Base-by-base conservation (phyloP, 2,329 filamentous ascomycete genomes). In the Colletotrichum australisinense region DNA sequence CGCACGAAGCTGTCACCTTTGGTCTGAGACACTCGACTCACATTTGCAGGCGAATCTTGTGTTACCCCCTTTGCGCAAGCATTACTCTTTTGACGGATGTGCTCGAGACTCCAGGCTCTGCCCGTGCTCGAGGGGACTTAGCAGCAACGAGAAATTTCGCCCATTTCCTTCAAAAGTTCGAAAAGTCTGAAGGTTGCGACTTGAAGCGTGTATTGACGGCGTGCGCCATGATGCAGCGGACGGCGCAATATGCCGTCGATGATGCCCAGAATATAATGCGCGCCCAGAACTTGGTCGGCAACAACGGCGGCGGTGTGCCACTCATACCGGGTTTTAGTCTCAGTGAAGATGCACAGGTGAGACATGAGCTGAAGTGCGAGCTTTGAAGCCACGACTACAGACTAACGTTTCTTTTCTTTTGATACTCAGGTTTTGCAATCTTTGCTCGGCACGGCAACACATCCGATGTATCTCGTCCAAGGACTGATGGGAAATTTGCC, bases 391-490 rank as follows among this genome's bases (percentile, higher is more conserved):
- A 49, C 28, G 57, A 16, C 38, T 3, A 42, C 38, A 42, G 38
- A 42, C 42, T 55, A 22, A 30, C 26, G 8, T 12, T 57, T 56
- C 62, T 38, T 52, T 22, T n/a, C 3, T 22, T 57, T 56, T 65
- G 49, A 64, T 22, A 24, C 3, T 22, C 24, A 75, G 73, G 49
- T 63, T 35, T 28, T 75, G 12, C 67, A 64, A 7, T 62, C 71
- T 3, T 55, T 75, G 4, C 59, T 75, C 8, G 60, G 66, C 3
- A 67, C 70, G 19, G 62, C 70, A 22, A 75, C 73, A 3, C 65
- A 66, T 24, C 73, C 70, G 11, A 75, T 75, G 73, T 71, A 74
- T 38, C 71, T 75, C 9, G 55, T 67, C 8, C 73, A 75, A 49
- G 71, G 67, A 26, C 55, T 74, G 24, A 60, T 75, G 58, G 73